Base-by-base conservation (phyloP, 2,329 filamentous ascomycete species). In the Ceratocystis colombiana region DNA sequence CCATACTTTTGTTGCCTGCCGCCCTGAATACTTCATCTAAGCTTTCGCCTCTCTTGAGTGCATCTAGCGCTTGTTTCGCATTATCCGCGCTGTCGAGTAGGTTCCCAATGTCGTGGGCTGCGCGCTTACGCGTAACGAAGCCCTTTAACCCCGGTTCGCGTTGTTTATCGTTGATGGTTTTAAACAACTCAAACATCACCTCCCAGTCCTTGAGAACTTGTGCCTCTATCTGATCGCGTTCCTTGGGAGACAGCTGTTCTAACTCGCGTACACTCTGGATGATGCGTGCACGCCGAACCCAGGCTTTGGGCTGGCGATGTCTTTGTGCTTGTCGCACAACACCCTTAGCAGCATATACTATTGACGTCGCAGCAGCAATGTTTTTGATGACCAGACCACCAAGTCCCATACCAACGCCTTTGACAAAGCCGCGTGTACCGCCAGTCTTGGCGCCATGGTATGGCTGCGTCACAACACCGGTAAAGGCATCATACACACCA, bases 321-420 rank as follows among this genome's bases (percentile, higher is more conserved):
- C 84, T 80, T 68, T 80, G 76, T 1, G 79, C 73, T 71, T 88
- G 82, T 70, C 86, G 86, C 41, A 83, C 79, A 0, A 87, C 72
- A 0, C 86, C 86, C 71, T 88, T 87, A 69, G 87, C 77, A 0
- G 82, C 79, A 70, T 85, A 88, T 0, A 84, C 84, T 2, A 84
- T 70, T 0, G 84, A 84, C 1, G 86, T 72, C 1, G 87, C 67
- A 5, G 85, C 86, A 0, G 84, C 79, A 5, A 87, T 77, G 63
- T 86, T 81, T 72, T 88, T 88, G 33, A 88, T 77, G 1, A 88
- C 78, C 28, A 88, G 80, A 0, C 86, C 85, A 1, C 80, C 82
- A 6, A 88, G 70, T 0, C 86, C 86, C 77, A 84, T 85, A 15
- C 83, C 85, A 0, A 85, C 74, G 1, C 86, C 86, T 50, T 81